phyloP scores from a whole-genome alignment of 352 stramenopile genomes.

The Phytophthora rubi region DNA sequence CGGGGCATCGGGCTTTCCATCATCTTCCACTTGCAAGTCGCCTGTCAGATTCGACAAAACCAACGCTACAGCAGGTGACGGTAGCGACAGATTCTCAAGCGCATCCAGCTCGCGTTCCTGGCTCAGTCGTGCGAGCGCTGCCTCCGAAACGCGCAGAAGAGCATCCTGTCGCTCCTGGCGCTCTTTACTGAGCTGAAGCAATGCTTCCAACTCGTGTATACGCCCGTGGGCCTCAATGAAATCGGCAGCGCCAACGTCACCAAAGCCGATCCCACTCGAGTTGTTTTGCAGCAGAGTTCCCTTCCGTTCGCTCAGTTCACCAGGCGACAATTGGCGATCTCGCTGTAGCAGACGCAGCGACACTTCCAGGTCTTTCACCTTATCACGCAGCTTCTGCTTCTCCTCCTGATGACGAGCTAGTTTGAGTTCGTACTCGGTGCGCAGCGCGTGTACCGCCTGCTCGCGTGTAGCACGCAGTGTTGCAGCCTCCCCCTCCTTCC shows the following conservation, averaged over 20 bases:
- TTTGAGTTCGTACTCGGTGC: slow-evolving; percentile 73
- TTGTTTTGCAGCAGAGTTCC: slow-evolving; percentile 51
- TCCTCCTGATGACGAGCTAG: slow-evolving; percentile 72
- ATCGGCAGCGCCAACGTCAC: slow-evolving; percentile 57
- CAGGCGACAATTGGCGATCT: slow-evolving; percentile 60
- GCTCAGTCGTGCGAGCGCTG: slow-evolving; percentile 56
- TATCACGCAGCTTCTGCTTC: slow-evolving; percentile 74
- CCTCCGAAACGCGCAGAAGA: slow-evolving; percentile 63
- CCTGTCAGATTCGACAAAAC: slow-evolving; percentile 18
- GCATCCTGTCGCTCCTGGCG: slow-evolving; percentile 63
- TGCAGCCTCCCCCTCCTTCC: slow-evolving; percentile 61
- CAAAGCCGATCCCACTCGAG: slow-evolving; percentile 23
- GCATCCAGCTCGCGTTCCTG: slow-evolving; percentile 53
- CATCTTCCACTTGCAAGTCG: slow-evolving; percentile 13
- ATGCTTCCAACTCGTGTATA: slow-evolving; percentile 61
- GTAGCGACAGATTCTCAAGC: slow-evolving; percentile 42
- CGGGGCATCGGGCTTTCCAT: not conserved
- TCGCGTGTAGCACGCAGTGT: slow-evolving; percentile 55
- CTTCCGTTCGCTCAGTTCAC: slow-evolving; percentile 70
- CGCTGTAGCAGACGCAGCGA: slow-evolving; percentile 68
- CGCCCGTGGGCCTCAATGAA: slow-evolving; percentile 63
- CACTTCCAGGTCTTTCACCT: slow-evolving; percentile 77
- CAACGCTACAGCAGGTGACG: slow-evolving; percentile 26
- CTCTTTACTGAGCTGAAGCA: slow-evolving; percentile 64
- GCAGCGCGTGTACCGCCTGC: slow-evolving; percentile 61